Conservation (phyloP, 2,329 filamentous ascomycete genomes). For the Endothia cerciana region DNA sequence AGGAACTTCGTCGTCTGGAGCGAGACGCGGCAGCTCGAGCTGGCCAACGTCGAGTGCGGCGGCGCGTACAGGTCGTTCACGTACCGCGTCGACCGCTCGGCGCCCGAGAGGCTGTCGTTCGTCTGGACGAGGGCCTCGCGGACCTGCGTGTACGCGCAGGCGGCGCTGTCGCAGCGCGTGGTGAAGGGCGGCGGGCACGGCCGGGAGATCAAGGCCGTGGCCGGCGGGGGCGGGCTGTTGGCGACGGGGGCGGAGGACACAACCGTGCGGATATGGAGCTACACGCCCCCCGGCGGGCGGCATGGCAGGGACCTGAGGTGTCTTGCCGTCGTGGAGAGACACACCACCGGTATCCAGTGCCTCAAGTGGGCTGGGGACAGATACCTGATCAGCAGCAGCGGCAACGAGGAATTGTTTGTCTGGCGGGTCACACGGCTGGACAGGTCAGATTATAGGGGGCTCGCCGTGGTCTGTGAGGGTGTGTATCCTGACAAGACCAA, state of each 20-base stretch:
- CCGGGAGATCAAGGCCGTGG: conserved; percentile 71
- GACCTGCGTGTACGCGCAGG: conserved; percentile 49
- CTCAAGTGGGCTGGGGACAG: conserved; percentile 73
- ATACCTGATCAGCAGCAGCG: conserved; percentile 83
- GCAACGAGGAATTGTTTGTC: conserved; percentile 85
- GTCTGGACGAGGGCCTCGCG: conserved; percentile 66
- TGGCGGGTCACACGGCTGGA: conserved; percentile 70
- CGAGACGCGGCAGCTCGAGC: conserved; percentile 68
- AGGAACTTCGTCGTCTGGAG: conserved; percentile 84
- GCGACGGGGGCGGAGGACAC: conserved; percentile 77
- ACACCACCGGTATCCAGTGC: conserved; percentile 82
- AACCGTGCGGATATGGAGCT: conserved; percentile 72
- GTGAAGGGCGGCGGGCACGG: conserved; percentile 79
- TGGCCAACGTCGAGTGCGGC: conserved; percentile 78
- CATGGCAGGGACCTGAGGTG: conserved; percentile 42
- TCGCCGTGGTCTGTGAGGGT: conserved; percentile 62
- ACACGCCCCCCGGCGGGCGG: conserved; percentile 34
- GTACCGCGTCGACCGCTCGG: conserved; percentile 39
- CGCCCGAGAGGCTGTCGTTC: conserved; percentile 51
- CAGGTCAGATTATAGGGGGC: conserved; percentile 46
- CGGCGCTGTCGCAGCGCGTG: conserved; percentile 42
- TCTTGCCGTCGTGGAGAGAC: conserved; percentile 70
- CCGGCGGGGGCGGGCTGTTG: conserved; percentile 39
- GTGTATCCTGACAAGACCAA: conserved; percentile 54
- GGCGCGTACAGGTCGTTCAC: conserved; percentile 81